Conservation (phyloP, 140 eudicot species). For the Anethum foeniculum region DNA sequence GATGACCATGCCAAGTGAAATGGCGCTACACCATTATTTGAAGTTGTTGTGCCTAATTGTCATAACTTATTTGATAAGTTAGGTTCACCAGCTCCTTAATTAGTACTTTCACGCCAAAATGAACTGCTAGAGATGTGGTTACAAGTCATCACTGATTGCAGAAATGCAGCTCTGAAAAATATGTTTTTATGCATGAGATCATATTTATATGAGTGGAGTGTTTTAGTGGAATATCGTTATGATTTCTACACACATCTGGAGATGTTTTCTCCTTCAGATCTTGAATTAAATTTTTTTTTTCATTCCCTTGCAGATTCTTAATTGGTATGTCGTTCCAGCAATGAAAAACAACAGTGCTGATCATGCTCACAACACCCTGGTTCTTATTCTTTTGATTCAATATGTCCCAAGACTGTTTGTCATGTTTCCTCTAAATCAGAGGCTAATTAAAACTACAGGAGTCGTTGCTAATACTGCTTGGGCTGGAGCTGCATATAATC, state of each 20-base stretch:
- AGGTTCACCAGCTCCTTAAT: background rate
- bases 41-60: background rate
- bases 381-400: constrained; percentile 78
- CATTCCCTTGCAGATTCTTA: constrained; percentile 51
- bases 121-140: background rate
- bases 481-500: constrained; percentile 98
- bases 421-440: constrained; percentile 66
- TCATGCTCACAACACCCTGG: constrained; percentile 58
- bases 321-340: constrained; percentile 64
- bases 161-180: background rate
- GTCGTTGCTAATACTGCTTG: constrained; percentile 88
- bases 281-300: background rate
- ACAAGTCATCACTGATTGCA: background rate
- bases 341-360: constrained; percentile 43
- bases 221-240: background rate
- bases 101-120: background rate
- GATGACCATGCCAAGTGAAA: background rate
- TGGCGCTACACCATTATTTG: background rate
- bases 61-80: background rate
- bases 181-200: background rate
- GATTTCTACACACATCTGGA: background rate
- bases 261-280: background rate
- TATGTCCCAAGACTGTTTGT: constrained; percentile 76
- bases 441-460: constrained; percentile 74
- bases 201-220: background rate